Evolutionary conservation across 805 yeast genomes (phyloP).

Genomic region (Candida fluviatilis): DNA sequence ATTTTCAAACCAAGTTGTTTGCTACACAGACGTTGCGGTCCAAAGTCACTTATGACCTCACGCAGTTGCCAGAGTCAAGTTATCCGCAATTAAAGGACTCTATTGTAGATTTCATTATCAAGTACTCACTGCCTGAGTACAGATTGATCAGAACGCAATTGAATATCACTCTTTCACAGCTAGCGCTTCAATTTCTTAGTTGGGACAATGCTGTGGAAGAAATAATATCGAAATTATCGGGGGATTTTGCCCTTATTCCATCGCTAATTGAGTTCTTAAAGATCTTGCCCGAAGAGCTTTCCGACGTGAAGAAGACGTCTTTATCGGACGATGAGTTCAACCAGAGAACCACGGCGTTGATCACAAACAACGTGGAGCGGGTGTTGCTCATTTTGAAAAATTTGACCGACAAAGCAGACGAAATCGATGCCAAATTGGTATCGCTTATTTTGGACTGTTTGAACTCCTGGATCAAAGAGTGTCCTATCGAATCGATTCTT

Average conservation of each 20-base stretch:
- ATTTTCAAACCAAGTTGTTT: conserved; percentile 67
- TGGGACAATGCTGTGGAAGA: conserved; percentile 76
- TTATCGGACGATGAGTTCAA: conserved; percentile 79
- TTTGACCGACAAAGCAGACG: conserved; percentile 24
- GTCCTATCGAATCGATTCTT: conserved; percentile 69
- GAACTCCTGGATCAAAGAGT: conserved; percentile 87
- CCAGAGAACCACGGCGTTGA: conserved; percentile 56
- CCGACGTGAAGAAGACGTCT: conserved; percentile 72
- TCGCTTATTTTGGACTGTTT: conserved; percentile 66
- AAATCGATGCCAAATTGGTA: conserved; percentile 26
- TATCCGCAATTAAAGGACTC: conserved; percentile 62
- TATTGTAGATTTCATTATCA: conserved; percentile 51
- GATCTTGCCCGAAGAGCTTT: conserved; percentile 87
- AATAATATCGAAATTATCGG: conserved; percentile 48
- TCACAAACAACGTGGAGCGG: conserved; percentile 61
- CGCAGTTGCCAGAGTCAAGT: conserved; percentile 63
- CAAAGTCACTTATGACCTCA: conserved; percentile 76
- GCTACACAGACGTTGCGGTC: conserved; percentile 89
- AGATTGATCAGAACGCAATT: conserved; percentile 77
- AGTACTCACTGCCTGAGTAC: conserved; percentile 33
- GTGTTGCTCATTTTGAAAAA: conserved; percentile 62
- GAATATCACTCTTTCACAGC: conserved; percentile 74
- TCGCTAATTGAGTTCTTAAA: conserved; percentile 70
- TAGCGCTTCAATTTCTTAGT: conserved; percentile 68
- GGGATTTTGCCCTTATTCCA: conserved; percentile 32